A percentile compares a stretch with the other conserved stretches of the same genome.
Conservation (phyloP, 192 early-diverging fungal genomes). For the Coemansia sp. region DNA sequence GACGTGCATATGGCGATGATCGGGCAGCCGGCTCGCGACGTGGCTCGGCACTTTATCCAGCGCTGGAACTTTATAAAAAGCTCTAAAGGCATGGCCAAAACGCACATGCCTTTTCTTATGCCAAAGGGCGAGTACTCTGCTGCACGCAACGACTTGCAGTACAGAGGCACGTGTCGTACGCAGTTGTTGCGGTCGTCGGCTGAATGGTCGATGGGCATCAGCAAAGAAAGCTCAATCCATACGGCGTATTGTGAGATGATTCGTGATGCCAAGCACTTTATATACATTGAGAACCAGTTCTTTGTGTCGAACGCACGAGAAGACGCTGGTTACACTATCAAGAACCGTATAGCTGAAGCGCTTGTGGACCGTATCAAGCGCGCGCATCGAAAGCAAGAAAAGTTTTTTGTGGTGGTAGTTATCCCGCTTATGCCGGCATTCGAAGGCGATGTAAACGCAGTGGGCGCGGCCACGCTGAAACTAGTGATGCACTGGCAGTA, state of each 20-base stretch:
- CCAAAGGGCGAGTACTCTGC: conserved; percentile 67
- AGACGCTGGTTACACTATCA: conserved; percentile 60
- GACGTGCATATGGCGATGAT: conserved; percentile 78
- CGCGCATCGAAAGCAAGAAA: conserved; percentile 66
- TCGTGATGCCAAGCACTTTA: conserved; percentile 69
- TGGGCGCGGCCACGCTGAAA: conserved; percentile 67
- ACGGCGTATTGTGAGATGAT: conserved; percentile 77
- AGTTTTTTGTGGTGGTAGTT: conserved; percentile 74
- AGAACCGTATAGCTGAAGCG: conserved; percentile 80
- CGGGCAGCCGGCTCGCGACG: conserved; percentile 75
- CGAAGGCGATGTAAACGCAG: conserved; percentile 73
- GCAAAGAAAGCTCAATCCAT: conserved; percentile 72
- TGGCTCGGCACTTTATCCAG: conserved; percentile 81
- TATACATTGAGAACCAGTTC: conserved; percentile 93
- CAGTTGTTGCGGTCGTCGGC: conserved; percentile 69
- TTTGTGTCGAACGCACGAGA: conserved; percentile 64
- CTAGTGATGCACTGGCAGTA: conserved; percentile 83
- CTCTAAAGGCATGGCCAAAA: conserved; percentile 60
- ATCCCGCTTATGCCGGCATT: conserved; percentile 86
- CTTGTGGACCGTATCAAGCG: conserved; percentile 72
- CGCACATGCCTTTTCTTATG: conserved; percentile 63
- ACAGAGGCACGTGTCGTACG: conserved; percentile 61
- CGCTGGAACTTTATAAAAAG: conserved; percentile 88
- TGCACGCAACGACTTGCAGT: conserved; percentile 58
- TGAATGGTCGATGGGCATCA: conserved; percentile 66